A percentile compares a stretch with the other conserved stretches of the same genome.
Conservation (phyloP, 2,329 filamentous ascomycete species). For the Penicillium capsulatum region DNA sequence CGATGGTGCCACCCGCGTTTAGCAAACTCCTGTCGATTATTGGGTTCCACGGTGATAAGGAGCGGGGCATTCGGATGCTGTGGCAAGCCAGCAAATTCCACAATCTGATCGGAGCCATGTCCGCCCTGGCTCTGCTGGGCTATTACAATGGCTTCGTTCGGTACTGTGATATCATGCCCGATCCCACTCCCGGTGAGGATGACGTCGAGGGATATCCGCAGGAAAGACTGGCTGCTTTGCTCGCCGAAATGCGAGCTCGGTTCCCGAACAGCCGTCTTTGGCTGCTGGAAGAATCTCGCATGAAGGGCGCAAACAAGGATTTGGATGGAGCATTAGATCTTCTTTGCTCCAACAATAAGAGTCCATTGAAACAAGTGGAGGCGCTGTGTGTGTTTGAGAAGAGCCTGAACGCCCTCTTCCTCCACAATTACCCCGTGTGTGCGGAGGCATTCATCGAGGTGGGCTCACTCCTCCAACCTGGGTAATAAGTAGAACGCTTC, state of each 20-base stretch:
- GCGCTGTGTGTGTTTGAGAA: conserved; percentile 83
- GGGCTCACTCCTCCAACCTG: conserved; percentile 19
- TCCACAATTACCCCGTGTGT: conserved; percentile 71
- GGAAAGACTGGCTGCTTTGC: conserved; percentile 61
- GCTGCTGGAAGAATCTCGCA: conserved; percentile 81
- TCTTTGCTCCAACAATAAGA: conserved; percentile 56
- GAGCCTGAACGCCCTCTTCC: conserved; percentile 70
- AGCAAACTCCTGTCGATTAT: conserved; percentile 81
- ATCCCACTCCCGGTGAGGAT: conserved; percentile 39
- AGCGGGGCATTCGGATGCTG: conserved; percentile 75
- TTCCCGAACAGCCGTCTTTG: conserved; percentile 83
- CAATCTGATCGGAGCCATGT: conserved; percentile 90
- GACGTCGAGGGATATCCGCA: conserved; percentile 68
- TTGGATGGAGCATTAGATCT: conserved; percentile 65
- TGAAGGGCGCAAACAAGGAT: conserved; percentile 63
- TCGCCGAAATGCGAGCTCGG: conserved; percentile 67
- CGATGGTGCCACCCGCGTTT: conserved; percentile 87
- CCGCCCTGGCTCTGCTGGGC: conserved; percentile 71
- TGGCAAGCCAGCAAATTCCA: conserved; percentile 84
- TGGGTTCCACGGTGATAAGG: conserved; percentile 84
- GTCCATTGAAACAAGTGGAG: conserved; percentile 81
- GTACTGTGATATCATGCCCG: conserved; percentile 80
- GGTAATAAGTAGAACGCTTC: background rate
- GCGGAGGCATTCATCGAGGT: conserved; percentile 67
- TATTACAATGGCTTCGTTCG: conserved; percentile 87